Evolutionary conservation across 345 rosid genomes (phyloP).

Genomic region (Sonneratia caseolaris): DNA sequence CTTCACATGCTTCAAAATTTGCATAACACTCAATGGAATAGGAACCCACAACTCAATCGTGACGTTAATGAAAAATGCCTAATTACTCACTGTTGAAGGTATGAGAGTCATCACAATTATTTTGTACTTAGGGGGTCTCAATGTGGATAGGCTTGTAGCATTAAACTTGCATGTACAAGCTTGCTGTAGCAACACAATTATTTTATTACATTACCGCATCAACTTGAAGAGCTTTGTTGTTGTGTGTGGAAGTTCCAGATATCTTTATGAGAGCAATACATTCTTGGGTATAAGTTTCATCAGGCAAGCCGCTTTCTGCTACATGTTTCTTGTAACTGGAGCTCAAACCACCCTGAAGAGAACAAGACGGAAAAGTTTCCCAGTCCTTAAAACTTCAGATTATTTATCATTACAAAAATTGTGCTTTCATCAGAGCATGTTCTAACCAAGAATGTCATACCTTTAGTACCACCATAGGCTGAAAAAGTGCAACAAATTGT

Average conservation of each 20-base stretch:
- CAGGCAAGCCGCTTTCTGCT: constrained; percentile 52
- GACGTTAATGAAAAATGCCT: neutral
- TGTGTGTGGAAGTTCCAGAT: constrained; percentile 71
- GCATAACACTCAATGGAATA: neutral
- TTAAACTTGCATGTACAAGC: neutral
- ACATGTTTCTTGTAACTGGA: constrained; percentile 67
- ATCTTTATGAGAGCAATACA: constrained; percentile 70
- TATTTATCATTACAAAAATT: neutral
- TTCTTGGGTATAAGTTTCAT: constrained; percentile 65
- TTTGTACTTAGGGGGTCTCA: neutral
- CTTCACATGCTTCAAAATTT: neutral
- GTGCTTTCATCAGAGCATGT: neutral
- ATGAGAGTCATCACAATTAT: neutral
- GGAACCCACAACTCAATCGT: neutral
- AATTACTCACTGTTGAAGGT: neutral
- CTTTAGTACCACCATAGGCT: constrained; percentile 87
- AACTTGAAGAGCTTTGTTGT: constrained; percentile 70
- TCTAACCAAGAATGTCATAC: constrained; percentile 22
- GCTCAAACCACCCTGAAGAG: constrained; percentile 81
- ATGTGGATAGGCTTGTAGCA: neutral
- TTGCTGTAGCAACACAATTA: neutral
- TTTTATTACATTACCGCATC: constrained; percentile 43
- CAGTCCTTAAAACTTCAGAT: neutral
- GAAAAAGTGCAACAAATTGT: constrained; percentile 84
- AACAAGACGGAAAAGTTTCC: neutral